Evolutionary conservation across 1,284 basidiomycete species (phyloP), one percentile per base, ranked within the genome.

Genomic region (Phlebopus sp.): DNA sequence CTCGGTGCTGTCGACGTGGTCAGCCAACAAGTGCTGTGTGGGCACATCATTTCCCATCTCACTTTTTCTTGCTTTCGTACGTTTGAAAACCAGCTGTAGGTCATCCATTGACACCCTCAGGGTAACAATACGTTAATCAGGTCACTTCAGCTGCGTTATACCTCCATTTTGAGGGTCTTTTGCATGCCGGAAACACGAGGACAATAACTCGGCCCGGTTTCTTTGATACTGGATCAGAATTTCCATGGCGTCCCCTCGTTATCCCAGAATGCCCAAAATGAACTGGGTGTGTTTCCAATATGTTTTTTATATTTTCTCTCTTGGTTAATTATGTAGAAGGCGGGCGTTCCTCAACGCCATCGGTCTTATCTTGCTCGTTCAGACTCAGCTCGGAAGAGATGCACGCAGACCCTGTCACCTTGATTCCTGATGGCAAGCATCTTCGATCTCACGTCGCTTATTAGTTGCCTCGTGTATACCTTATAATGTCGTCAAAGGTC

Each of bases 401-500:
- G 34, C 42, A 46, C 15, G 46, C 36, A 27, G 15, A 23, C 30
- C 18, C 18, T 44, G 42, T 25, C 36, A 34, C 7, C 17, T 21
- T 47, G 44, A 51, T 59, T 45, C 50, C 17, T 53, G 57, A 56
- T 58, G 46, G 27, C 18, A 30, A 39, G 36, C 39, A 37, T n/a
- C 49, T 50, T 55, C 49, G 46, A 62, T 64, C 64, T 60, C 64
- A 62, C 59, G 53, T 64, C 66, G 57, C 59, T 64, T 68, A 61
- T n/a, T n/a, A 23, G 43, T 49, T 42, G 63, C 63, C 63, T 64
- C 63, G 66, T 64, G 63, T 17, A 46, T 62, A 50, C 65, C 64
- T 53, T 64, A 67, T 64, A 64, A 67, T 53, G 50, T 53, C 45
- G 54, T 15, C 51, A 64, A 46, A 47, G 54, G 25, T 8, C 56